phyloP scores from a whole-genome alignment of 371 early-diverging fungal genomes.

The Gilbertella persicaria region DNA sequence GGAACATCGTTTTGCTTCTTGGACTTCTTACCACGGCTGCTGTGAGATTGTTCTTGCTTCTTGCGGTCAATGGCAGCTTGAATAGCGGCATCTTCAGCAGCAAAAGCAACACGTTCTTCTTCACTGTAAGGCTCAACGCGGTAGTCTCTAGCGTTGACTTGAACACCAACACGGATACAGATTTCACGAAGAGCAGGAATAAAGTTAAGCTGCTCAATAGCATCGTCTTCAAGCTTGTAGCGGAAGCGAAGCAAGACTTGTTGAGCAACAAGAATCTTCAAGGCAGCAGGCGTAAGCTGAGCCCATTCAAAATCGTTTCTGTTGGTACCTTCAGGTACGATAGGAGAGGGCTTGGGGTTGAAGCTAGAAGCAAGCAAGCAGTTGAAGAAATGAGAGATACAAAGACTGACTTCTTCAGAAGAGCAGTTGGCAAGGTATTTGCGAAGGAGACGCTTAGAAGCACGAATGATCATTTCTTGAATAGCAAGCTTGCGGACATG shows the following conservation, averaged over 20 bases:
- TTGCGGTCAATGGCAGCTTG: constrained; percentile 33
- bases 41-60: constrained; percentile 35
- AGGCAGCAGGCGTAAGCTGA: constrained; percentile 60
- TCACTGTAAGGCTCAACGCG: constrained; percentile 55
- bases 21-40: constrained; percentile 41
- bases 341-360: constrained; percentile 58
- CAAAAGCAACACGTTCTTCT: constrained; percentile 41
- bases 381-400: constrained; percentile 82
- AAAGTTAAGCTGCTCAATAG: constrained; percentile 51
- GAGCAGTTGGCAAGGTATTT: constrained; percentile 60
- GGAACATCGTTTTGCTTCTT: constrained; percentile 10
- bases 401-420: constrained; percentile 56
- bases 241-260: constrained; percentile 79
- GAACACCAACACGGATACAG: constrained; percentile 83
- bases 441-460: constrained; percentile 82
- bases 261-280: constrained; percentile 56
- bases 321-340: constrained; percentile 29
- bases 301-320: constrained; percentile 49
- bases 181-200: constrained; percentile 81
- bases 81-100: constrained; percentile 38
- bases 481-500: constrained; percentile 57
- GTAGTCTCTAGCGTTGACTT: constrained; percentile 77
- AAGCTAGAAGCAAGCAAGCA: constrained; percentile 70
- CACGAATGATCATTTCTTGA: constrained; percentile 89
- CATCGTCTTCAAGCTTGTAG: constrained; percentile 62